Percentiles rank a stretch among this genome's conserved stretches.
phyloP scores from a whole-genome alignment of 1,284 basidiomycete species.

The Apiotrichum sp. region DNA sequence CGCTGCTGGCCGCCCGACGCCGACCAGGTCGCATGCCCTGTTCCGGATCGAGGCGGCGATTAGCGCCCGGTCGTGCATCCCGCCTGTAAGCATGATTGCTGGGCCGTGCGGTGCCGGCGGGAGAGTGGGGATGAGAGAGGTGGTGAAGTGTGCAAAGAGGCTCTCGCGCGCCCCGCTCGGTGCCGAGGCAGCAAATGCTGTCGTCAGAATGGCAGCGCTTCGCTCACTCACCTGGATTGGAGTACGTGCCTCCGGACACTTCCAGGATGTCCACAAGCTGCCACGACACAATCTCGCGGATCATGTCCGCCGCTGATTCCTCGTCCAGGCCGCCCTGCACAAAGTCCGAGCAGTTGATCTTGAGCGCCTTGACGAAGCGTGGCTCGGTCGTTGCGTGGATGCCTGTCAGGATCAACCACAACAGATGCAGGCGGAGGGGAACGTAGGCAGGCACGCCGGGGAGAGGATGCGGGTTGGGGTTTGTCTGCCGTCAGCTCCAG shows the following conservation, averaged over 20 bases:
- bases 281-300: slow-evolving; percentile 48
- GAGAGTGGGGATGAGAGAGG: slow-evolving; percentile 29
- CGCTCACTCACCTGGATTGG: slow-evolving; percentile 24
- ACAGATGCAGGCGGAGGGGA: slow-evolving; percentile 53
- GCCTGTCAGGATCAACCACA: slow-evolving; percentile 59
- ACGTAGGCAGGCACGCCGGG: slow-evolving; percentile 48
- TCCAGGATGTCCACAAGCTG: slow-evolving; percentile 49
- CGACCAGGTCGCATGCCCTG: slow-evolving; percentile 36
- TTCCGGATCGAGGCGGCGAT: slow-evolving; percentile 29
- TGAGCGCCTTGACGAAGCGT: slow-evolving; percentile 72
- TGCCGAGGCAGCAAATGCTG: slow-evolving; percentile 10
- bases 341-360: slow-evolving; percentile 84
- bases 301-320: slow-evolving; percentile 27
- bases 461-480: slow-evolving; percentile 58
- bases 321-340: slow-evolving; percentile 50
- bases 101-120: slow-evolving; percentile 33
- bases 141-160: slow-evolving; percentile 40
- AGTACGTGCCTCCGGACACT: slow-evolving; percentile 43
- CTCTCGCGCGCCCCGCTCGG: slow-evolving; percentile 26
- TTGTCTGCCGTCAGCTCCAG: slow-evolving; percentile 53
- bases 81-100: slow-evolving; percentile 41
- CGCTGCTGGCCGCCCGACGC: slow-evolving; percentile 39
- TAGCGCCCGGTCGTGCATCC: slow-evolving; percentile 32
- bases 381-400: slow-evolving; percentile 58
- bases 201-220: slow-evolving; percentile 6